A percentile compares a stretch with the other conserved stretches of the same genome.
These are phyloP conservation scores for Tephrocybe sp. DNA, from an alignment of 768 basidiomycete species.

Conservation along the genomic window DNA sequence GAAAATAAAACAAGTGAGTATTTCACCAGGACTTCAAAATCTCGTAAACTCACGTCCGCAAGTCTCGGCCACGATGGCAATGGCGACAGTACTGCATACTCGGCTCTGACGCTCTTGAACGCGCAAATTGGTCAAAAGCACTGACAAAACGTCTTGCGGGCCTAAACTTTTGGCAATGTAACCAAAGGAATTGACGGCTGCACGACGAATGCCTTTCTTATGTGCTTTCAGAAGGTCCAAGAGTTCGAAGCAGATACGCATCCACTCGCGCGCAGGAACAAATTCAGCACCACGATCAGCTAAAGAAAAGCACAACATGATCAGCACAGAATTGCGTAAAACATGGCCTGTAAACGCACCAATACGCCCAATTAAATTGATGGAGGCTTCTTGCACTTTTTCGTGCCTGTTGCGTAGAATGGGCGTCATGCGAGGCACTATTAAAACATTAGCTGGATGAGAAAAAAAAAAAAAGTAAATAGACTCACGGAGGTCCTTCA, in stretches of 20 bases:
- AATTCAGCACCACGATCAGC: conserved; percentile 99
- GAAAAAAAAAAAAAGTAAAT: background rate
- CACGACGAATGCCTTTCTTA: conserved; percentile 98
- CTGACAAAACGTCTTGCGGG: conserved; percentile 96
- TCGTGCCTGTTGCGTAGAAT: conserved; percentile 98
- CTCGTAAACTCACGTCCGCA: conserved; percentile 62
- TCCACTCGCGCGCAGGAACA: conserved; percentile 98
- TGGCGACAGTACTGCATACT: conserved; percentile 97
- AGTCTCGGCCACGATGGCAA: conserved; percentile 93
- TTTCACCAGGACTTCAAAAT: no score
- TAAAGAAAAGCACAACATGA: conserved; percentile 7
- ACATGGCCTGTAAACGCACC: conserved; percentile 37
- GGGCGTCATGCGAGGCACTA: conserved; percentile 99
- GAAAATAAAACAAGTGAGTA: conserved; percentile 1
- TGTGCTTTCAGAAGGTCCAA: conserved; percentile 97
- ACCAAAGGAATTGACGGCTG: conserved; percentile 98
- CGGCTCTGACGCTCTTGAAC: conserved; percentile 99
- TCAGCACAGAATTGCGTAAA: conserved; percentile 16
- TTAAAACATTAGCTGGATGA: conserved; percentile 5
- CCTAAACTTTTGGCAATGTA: conserved; percentile 99
- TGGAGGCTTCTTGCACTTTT: conserved; percentile 99
- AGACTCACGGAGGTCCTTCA: conserved; percentile 94
- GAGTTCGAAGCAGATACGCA: conserved; percentile 99
- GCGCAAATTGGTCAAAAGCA: conserved; percentile 92
- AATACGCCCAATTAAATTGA: conserved; percentile 99